A percentile compares a stretch with the other conserved stretches of the same genome.
Evolutionary conservation across 2,329 filamentous ascomycete genomes (phyloP).

Genomic region (Aspergillus aculeatus): DNA sequence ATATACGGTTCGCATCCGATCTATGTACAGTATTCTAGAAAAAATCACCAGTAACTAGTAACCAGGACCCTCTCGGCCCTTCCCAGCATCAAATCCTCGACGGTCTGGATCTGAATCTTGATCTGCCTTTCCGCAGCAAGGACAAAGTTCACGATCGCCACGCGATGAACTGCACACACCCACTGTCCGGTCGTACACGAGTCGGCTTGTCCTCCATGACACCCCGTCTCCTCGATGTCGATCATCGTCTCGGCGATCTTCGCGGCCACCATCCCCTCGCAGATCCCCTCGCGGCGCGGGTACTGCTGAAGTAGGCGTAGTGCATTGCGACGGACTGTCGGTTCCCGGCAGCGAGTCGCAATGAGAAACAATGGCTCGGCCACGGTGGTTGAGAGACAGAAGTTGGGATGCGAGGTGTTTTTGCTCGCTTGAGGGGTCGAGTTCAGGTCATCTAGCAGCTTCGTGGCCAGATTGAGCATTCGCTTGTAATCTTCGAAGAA

Average conservation of each 20-base stretch:
- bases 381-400: background rate
- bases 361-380: constrained; percentile 3
- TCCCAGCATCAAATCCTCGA: constrained; percentile 21
- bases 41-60: background rate
- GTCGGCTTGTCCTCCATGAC: background rate
- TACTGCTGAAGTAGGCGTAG: background rate
- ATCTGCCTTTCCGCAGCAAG: constrained; percentile 1
- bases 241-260: background rate
- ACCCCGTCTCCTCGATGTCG: background rate
- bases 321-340: background rate
- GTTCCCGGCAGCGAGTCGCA: background rate
- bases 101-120: background rate
- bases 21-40: background rate
- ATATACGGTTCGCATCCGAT: background rate
- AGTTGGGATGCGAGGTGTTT: background rate
- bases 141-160: background rate
- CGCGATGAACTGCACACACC: constrained; percentile 2
- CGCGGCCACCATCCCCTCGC: background rate
- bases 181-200: background rate
- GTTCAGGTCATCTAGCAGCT: background rate
- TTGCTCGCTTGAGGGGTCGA: background rate
- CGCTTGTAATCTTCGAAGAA: background rate
- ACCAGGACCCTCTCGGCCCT: background rate
- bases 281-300: constrained; percentile 6
- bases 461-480: background rate